These are phyloP conservation scores for Exophiala lecanii-corni DNA, from an alignment of 2,329 filamentous ascomycete species.

Conservation along the genomic window DNA sequence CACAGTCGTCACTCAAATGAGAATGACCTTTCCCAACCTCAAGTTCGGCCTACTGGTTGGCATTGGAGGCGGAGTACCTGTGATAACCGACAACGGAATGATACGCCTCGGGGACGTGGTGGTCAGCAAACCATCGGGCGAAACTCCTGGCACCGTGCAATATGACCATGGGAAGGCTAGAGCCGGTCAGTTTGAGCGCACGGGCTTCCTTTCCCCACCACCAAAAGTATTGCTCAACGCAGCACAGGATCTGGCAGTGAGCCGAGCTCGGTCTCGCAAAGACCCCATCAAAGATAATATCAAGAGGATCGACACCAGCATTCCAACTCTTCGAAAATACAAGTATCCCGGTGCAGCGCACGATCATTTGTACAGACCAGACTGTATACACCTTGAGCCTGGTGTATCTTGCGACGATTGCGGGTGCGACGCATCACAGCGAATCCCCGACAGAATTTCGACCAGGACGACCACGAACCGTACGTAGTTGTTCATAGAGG, in stretches of 20 bases:
- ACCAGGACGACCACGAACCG: too few species aligned
- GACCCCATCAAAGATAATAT: too few species aligned
- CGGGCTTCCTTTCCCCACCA: constrained; percentile 22
- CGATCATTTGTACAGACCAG: too few species aligned
- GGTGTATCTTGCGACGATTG: too few species aligned
- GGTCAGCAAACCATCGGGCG: constrained; percentile 25
- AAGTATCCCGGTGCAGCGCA: too few species aligned
- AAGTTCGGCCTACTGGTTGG: constrained; percentile 28
- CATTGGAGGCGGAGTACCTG: constrained; percentile 28
- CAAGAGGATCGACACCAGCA: too few species aligned
- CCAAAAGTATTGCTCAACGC: constrained; percentile 24
- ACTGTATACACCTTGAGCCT: too few species aligned
- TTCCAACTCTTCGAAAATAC: too few species aligned
- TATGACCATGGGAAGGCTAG: constrained; percentile 22
- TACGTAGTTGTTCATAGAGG: constrained; percentile 35
- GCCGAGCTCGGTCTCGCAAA: too few species aligned
- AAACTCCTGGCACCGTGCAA: constrained; percentile 25
- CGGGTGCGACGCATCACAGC: too few species aligned
- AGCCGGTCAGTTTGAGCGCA: constrained; percentile 25
- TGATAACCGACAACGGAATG: constrained; percentile 18
- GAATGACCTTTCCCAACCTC: constrained; percentile 23
- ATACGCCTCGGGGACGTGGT: constrained; percentile 29
- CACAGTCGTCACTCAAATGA: constrained; percentile 19
- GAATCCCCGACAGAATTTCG: too few species aligned
- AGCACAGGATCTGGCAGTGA: constrained; percentile 14